Evolutionary conservation across 2,329 filamentous ascomycete species (phyloP).

Genomic region (Aspergillus calidoustus): DNA sequence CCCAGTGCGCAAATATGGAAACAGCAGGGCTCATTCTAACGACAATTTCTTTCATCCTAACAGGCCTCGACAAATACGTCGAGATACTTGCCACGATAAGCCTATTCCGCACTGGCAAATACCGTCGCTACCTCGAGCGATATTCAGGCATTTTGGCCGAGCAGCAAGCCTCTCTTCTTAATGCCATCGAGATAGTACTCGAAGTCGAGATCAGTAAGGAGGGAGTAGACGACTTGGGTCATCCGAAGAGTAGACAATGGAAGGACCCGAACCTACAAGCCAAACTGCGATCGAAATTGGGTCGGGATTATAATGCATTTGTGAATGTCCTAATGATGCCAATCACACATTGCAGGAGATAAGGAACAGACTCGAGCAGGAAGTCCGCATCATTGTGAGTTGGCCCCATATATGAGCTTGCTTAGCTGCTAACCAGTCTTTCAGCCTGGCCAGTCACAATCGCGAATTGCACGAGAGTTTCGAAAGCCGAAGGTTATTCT

Average conservation of each 20-base stretch:
- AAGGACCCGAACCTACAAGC: neutral
- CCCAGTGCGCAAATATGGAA: neutral
- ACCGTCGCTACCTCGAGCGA: neutral
- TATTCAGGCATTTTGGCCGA: neutral
- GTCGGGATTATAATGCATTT: neutral
- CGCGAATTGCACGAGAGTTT: neutral
- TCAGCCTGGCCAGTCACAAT: neutral
- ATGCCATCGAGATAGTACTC: conserved; percentile 1
- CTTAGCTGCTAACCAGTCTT: neutral
- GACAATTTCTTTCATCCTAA: neutral
- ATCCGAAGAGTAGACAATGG: neutral
- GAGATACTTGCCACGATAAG: neutral
- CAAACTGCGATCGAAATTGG: neutral
- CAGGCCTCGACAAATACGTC: neutral
- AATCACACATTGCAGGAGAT: conserved; percentile 1
- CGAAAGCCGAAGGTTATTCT: neutral
- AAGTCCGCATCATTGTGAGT: neutral
- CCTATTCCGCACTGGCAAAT: neutral
- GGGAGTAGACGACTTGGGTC: neutral
- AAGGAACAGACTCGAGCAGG: neutral
- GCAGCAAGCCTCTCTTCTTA: conserved; percentile 2
- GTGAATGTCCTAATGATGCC: neutral
- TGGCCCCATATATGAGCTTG: neutral
- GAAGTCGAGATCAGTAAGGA: neutral
- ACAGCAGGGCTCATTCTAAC: neutral